A percentile compares a stretch with the other conserved stretches of the same genome.
Evolutionary conservation across 768 basidiomycete species (phyloP).

Genomic region (Cyclocybe cylindracea): DNA sequence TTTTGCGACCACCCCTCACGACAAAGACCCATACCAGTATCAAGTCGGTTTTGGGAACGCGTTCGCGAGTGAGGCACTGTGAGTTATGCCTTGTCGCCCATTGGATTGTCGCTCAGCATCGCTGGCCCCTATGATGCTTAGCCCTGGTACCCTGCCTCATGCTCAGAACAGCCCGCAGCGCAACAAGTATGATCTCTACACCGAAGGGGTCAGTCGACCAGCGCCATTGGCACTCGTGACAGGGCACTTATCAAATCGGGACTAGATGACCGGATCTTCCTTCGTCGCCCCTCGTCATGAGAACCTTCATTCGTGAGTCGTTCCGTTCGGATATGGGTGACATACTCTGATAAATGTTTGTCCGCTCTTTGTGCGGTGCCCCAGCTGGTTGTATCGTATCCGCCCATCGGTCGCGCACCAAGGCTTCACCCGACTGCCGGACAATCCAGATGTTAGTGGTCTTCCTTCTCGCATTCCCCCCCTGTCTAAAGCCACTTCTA

Average conservation of each 20-base stretch:
- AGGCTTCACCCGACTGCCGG: constrained; percentile 54
- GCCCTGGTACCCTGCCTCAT: constrained; percentile 56
- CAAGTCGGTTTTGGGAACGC: constrained; percentile 61
- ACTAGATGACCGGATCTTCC: constrained; percentile 60
- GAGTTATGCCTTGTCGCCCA: constrained; percentile 17
- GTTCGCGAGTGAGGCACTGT: constrained; percentile 60
- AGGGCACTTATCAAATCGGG: neutral
- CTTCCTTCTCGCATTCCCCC: neutral
- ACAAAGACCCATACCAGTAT: constrained; percentile 56
- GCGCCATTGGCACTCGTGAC: neutral
- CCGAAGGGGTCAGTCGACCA: constrained; percentile 47
- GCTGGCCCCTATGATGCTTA: constrained; percentile 15
- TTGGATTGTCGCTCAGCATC: neutral
- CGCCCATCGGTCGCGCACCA: constrained; percentile 69
- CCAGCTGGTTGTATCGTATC: constrained; percentile 67
- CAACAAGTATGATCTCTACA: constrained; percentile 62
- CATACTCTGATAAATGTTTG: neutral
- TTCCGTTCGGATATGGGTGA: neutral
- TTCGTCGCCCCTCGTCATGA: constrained; percentile 59
- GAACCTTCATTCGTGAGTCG: constrained; percentile 50
- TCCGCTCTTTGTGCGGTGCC: neutral
- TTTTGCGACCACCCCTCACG: constrained; percentile 35
- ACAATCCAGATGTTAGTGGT: constrained; percentile 56
- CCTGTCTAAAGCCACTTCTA: neutral
- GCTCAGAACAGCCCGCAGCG: constrained; percentile 67